Base-by-base conservation (phyloP, 257 asterid genomes). In the Salvia splendens region DNA sequence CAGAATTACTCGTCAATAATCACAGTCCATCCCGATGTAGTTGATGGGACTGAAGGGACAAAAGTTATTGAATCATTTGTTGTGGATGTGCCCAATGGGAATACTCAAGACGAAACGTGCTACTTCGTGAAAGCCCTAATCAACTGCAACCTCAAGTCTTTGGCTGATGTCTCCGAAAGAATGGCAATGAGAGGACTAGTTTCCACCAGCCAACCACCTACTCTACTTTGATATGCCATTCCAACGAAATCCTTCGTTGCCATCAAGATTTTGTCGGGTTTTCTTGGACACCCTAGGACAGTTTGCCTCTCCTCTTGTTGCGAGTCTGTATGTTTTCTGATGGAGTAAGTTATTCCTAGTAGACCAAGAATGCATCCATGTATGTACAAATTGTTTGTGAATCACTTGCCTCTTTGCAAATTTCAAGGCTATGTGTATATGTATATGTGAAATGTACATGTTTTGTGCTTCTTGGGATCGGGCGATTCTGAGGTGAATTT, bases 91-190 rank as follows among this genome's bases (percentile, higher is more conserved):
- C 87, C 89, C 8, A 79, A 81, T 67, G 89, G 85, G 17, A 84
- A 84, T 81, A 84, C 87, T 57, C 79, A 77, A 57, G 87, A 84
- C 4, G 89, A 84, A 72, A 84, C 89, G 2, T 81, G 85, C 76
- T 81, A 75, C 76, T 84, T 84, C 36, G 73, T 84, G 17, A 87
- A 81, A 55, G 87, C 87, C 47, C 69, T 81, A 60, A 81, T 84
- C 74, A 81, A 77, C 11, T 84, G 89, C 64, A 84, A 84, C 51
- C 83, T 84, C 54, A 81, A 79, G 61, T 81, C 89, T 0, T 85
- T 84, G 10, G 80, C 89, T 17, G 85, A 81, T 54, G 73, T 80
- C 73, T 84, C 89, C 0, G 87, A 84, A 76, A 73, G 79, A 72
- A 91, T 83, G 95, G 87, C 91, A 3, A 72, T 77, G 79, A 91